Conservation (phyloP, 352 stramenopile species). For the Phytopythium cucurbitacearum region DNA sequence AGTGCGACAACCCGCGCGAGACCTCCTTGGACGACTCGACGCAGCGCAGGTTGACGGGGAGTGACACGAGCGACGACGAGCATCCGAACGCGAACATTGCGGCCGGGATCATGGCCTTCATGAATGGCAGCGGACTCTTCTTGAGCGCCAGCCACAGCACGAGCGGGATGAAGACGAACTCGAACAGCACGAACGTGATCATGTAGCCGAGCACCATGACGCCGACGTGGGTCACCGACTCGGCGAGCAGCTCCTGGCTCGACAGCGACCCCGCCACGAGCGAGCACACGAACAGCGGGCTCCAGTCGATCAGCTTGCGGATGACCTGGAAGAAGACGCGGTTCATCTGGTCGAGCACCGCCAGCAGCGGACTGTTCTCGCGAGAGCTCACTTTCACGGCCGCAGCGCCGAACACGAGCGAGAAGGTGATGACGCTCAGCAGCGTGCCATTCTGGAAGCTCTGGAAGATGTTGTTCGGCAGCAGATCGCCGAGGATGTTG, state of each 20-base stretch:
- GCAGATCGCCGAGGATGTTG: slow-evolving; percentile 9
- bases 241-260: slow-evolving; percentile 30
- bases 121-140: slow-evolving; percentile 52
- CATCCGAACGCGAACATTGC: slow-evolving; percentile 62
- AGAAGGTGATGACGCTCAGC: slow-evolving; percentile 14
- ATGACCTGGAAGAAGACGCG: slow-evolving; percentile 72
- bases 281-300: slow-evolving; percentile 58
- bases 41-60: slow-evolving; percentile 61
- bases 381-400: slow-evolving; percentile 2
- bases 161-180: slow-evolving; percentile 53
- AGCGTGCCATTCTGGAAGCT: slow-evolving; percentile 12
- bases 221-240: slow-evolving; percentile 44
- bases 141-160: slow-evolving; percentile 37
- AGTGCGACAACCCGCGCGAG: slow-evolving; percentile 46
- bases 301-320: slow-evolving; percentile 54
- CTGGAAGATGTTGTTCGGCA: slow-evolving; percentile 20
- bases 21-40: slow-evolving; percentile 58
- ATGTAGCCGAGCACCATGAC: slow-evolving; percentile 53
- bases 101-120: slow-evolving; percentile 54
- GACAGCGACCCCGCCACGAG: slow-evolving; percentile 58
- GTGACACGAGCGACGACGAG: slow-evolving; percentile 57
- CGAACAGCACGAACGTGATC: slow-evolving; percentile 37
- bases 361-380: slow-evolving; percentile 4
- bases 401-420: slow-evolving; percentile 12
- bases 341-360: slow-evolving; percentile 24